A percentile compares a stretch with the other conserved stretches of the same genome.
phyloP scores from a whole-genome alignment of 768 basidiomycete species.

The Leucosporidium creatinivorum region DNA sequence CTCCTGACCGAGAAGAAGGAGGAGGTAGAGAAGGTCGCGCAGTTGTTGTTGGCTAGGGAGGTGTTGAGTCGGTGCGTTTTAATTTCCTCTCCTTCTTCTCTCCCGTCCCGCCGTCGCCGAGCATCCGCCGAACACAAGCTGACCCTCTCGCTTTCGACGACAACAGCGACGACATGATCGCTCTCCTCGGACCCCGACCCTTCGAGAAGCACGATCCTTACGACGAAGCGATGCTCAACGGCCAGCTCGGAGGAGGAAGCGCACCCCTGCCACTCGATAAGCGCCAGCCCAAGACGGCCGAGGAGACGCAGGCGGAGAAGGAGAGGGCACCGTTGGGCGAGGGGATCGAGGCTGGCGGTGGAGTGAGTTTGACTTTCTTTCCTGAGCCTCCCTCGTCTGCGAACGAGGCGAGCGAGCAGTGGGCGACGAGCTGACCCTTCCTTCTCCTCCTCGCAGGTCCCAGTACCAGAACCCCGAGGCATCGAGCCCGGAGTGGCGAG shows the following conservation, averaged over 20 bases:
- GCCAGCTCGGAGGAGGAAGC: not conserved
- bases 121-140: not conserved
- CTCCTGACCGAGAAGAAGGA: slow-evolving; percentile 71
- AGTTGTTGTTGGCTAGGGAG: slow-evolving; percentile 85
- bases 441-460: not conserved
- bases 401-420: not conserved
- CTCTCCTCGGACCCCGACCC: slow-evolving; percentile 38
- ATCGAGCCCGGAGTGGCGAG: not conserved
- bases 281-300: not conserved
- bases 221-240: slow-evolving; percentile 6
- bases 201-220: slow-evolving; percentile 28
- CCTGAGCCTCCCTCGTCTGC: not conserved
- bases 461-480: not conserved
- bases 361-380: not conserved
- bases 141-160: not conserved
- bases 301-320: slow-evolving; percentile 23
- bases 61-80: slow-evolving; percentile 63
- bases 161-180: slow-evolving; percentile 27
- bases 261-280: not conserved
- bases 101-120: not conserved
- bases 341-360: slow-evolving; percentile 28
- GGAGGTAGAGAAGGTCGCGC: slow-evolving; percentile 89
- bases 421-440: not conserved
- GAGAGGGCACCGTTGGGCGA: slow-evolving; percentile 30
- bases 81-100: slow-evolving; percentile 1